Conservation (phyloP, 176 grass and related monocot species). For the Saccharum spontaneum region DNA sequence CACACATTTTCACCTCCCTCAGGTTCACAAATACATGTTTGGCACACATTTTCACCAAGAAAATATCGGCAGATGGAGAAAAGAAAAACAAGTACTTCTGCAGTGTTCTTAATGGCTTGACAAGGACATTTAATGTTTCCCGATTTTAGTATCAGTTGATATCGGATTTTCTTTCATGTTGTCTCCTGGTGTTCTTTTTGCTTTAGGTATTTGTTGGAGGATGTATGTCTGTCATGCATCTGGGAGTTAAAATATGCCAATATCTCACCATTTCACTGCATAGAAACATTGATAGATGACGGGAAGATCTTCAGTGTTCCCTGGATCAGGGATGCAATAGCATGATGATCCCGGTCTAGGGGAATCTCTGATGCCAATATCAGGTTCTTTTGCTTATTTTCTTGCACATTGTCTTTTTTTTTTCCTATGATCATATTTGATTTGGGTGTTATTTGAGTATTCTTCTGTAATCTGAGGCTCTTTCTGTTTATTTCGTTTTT, state of each 20-base stretch:
- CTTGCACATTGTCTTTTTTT: not conserved
- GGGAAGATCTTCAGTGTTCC: conserved; percentile 29
- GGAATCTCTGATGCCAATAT: conserved; percentile 48
- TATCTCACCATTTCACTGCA: not conserved
- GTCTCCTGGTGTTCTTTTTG: not conserved
- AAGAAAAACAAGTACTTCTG: not conserved
- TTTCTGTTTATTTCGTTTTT: not conserved
- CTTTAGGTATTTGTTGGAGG: not conserved
- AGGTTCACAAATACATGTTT: not conserved
- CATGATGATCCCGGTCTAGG: conserved; percentile 48
- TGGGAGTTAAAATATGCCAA: not conserved
- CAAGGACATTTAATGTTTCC: not conserved
- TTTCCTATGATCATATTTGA: not conserved
- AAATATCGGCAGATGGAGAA: not conserved
- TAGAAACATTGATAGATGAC: not conserved
- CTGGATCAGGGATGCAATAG: not conserved
- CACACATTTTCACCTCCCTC: not conserved
- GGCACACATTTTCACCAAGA: not conserved
- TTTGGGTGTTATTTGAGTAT: not conserved
- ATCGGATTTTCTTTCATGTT: not conserved
- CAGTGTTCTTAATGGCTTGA: not conserved
- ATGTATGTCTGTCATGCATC: not conserved
- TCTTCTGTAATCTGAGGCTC: not conserved
- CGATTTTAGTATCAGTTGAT: not conserved
- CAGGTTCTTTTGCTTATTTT: not conserved